A percentile compares a stretch with the other conserved stretches of the same genome.
Conservation (phyloP, 495 filamentous ascomycete species). For the Hypoxylon subgilvum region DNA sequence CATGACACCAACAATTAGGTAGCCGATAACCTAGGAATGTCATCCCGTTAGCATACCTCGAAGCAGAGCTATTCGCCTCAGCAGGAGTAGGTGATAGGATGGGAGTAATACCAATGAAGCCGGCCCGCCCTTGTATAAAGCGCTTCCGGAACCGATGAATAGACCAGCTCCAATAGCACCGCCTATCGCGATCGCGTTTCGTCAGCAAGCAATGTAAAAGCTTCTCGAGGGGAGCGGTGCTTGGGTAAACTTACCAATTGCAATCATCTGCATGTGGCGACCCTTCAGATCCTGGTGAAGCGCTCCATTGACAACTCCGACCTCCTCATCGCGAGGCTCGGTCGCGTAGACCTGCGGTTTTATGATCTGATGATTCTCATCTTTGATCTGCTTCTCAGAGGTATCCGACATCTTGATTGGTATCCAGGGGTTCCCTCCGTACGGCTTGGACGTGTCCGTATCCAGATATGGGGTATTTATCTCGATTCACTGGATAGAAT, state of each 20-base stretch:
- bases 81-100: neutral
- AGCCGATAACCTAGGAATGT: conserved; percentile 56
- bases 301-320: conserved; percentile 37
- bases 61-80: neutral
- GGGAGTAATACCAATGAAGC: conserved; percentile 52
- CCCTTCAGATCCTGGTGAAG: conserved; percentile 45
- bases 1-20: conserved; percentile 54
- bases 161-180: conserved; percentile 65
- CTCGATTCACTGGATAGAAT: neutral
- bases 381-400: conserved; percentile 18
- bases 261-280: conserved; percentile 79
- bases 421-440: conserved; percentile 2
- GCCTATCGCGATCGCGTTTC: conserved; percentile 35
- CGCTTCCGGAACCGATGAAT: conserved; percentile 60
- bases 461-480: neutral
- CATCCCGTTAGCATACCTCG: neutral
- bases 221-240: neutral
- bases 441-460: neutral
- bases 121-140: conserved; percentile 60
- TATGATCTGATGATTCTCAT: conserved; percentile 4
- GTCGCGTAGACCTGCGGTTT: neutral
- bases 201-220: conserved; percentile 17
- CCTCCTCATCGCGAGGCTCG: conserved; percentile 37
- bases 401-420: conserved; percentile 12
- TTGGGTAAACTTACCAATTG: conserved; percentile 60